Evolutionary conservation across 2,329 filamentous ascomycete genomes (phyloP), one percentile per base, ranked within the genome.

Genomic region (Xylariales sp.): DNA sequence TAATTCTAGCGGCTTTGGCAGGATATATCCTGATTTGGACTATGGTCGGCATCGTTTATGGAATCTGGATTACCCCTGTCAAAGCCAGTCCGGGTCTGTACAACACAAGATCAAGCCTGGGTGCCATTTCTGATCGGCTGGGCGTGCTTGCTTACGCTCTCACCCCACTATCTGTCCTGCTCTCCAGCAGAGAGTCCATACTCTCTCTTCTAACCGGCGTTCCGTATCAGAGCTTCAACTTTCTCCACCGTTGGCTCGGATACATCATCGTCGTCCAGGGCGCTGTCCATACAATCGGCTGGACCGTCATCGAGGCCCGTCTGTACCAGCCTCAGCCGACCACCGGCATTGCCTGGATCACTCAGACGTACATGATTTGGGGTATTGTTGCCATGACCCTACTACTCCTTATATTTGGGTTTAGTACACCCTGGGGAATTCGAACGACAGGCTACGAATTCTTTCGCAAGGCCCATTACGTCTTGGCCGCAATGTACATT

Each of bases 191-290:
- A 29, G 85, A 89, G 56, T 85, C 80, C 1, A 65, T 88, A 2
- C 71, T 89, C 4, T 84, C 80, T 1, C 57, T 85, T 11, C 59
- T 87, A 36, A 89, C 84, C 0, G 85, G 86, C 1, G 69, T 89
- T 1, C 84, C 86, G 0, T 87, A 88, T 53, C 84, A 88, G 51
- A 78, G 76, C 52, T 88, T 89, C 70, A 82, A 85, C 60, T 89
- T 89, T 55, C 65, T 89, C 15, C 85, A 88, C 58, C 80, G 84
- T 22, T 89, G 85, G 85, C 65, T 82, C 0, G 85, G 86, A 5
- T 83, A 84, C 46, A 71, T 89, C 52, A 87, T 90, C 48, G 76
- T 86, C 40, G 57, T 78, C 1, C 85, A 89, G 56, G 74, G 78
- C 3, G 62, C 71, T 8, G 60, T 89, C 2, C 86, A 90, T 57